Percentiles rank a stretch among this genome's conserved stretches.
These are phyloP conservation scores for Alternaria incomplexa DNA, from an alignment of 2,329 filamentous ascomycete genomes.

Conservation along the genomic window DNA sequence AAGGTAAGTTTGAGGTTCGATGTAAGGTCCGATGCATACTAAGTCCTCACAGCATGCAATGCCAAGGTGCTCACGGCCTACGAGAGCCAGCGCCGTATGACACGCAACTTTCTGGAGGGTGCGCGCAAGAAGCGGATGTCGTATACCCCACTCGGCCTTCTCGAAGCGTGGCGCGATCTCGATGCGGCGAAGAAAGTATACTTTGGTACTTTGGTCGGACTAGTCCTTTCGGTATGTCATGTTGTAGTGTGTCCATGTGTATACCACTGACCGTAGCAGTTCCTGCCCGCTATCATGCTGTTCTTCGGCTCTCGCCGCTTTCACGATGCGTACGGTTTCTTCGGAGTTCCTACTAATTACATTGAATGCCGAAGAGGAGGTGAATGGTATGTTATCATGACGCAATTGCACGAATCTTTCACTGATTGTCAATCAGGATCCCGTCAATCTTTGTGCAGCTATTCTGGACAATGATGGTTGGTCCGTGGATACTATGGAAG, in stretches of 20 bases:
- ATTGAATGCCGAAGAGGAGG: constrained; percentile 59
- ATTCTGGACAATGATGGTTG: constrained; percentile 46
- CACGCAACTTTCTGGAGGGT: constrained; percentile 42
- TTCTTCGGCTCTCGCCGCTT: constrained; percentile 71
- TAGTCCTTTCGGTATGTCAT: constrained; percentile 39
- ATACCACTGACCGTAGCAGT: constrained; percentile 49
- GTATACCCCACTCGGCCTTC: constrained; percentile 38
- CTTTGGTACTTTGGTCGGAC: constrained; percentile 35
- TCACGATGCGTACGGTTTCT: constrained; percentile 62
- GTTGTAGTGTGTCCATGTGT: background rate
- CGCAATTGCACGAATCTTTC: background rate
- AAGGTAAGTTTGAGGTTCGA: constrained; percentile 27
- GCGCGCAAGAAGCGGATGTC: constrained; percentile 42
- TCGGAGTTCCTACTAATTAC: constrained; percentile 56
- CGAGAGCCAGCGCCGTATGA: constrained; percentile 44
- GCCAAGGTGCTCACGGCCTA: constrained; percentile 45
- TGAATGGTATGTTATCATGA: constrained; percentile 63
- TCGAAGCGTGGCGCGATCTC: constrained; percentile 37
- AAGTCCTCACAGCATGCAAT: constrained; percentile 36
- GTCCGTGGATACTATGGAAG: constrained; percentile 49
- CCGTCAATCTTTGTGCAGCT: constrained; percentile 47
- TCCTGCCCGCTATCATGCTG: constrained; percentile 64
- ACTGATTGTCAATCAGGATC: constrained; percentile 32
- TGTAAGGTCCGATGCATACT: background rate
- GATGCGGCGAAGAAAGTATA: constrained; percentile 45